These are phyloP conservation scores for Thermothielavioides terrestris DNA, from an alignment of 495 filamentous ascomycete genomes.

Conservation along the genomic window DNA sequence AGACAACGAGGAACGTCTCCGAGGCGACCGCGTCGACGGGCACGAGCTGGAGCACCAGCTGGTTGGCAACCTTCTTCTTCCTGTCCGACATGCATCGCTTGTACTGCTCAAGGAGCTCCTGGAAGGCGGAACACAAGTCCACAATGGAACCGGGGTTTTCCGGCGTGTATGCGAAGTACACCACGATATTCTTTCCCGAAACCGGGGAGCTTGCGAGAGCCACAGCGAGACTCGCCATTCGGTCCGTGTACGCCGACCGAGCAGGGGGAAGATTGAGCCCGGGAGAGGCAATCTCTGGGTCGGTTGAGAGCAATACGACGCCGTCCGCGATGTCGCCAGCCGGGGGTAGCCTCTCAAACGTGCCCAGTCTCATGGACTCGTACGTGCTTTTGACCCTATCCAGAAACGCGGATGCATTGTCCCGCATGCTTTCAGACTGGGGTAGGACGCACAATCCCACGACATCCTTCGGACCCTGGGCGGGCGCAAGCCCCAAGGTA, in stretches of 20 bases:
- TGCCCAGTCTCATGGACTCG: slow-evolving; percentile 70
- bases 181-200: slow-evolving; percentile 55
- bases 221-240: slow-evolving; percentile 28
- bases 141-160: slow-evolving; percentile 54
- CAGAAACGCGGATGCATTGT: slow-evolving; percentile 60
- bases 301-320: slow-evolving; percentile 46
- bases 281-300: slow-evolving; percentile 27
- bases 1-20: slow-evolving; percentile 54
- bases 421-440: slow-evolving; percentile 44
- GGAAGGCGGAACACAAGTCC: slow-evolving; percentile 71
- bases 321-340: slow-evolving; percentile 48
- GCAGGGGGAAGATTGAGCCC: slow-evolving; percentile 18
- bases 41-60: slow-evolving; percentile 77
- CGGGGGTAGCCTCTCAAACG: slow-evolving; percentile 50
- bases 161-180: slow-evolving; percentile 82
- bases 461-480: slow-evolving; percentile 70
- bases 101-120: slow-evolving; percentile 65
- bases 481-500: slow-evolving; percentile 71
- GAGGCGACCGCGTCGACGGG: slow-evolving; percentile 64
- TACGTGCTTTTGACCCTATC: slow-evolving; percentile 65
- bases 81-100: slow-evolving; percentile 43
- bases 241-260: slow-evolving; percentile 21
- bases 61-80: slow-evolving; percentile 45
- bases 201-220: slow-evolving; percentile 25
- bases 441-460: slow-evolving; percentile 75